Conservation (phyloP, 768 basidiomycete species). For the Rhizopogon vesiculosus region DNA sequence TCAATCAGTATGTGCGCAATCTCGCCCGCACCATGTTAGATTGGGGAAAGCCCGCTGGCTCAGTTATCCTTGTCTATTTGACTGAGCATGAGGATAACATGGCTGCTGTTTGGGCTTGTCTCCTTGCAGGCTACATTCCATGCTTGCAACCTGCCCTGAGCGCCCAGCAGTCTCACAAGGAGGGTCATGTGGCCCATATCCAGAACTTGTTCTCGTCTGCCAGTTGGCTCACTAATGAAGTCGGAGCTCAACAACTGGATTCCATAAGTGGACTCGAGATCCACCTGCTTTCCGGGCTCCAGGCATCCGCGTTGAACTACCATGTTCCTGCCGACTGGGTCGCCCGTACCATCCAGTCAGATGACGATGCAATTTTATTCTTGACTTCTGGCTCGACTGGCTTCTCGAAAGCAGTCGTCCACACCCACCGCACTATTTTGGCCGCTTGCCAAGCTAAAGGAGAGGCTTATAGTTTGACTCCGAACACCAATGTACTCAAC, state of each 20-base stretch:
- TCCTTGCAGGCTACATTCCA: conserved; percentile 3
- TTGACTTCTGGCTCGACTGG: conserved; percentile 33
- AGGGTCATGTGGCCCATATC: conserved; percentile 6
- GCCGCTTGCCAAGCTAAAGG: conserved; percentile 27
- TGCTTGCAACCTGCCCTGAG: conserved; percentile 6
- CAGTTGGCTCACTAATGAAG: conserved; percentile 4
- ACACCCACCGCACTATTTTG: conserved; percentile 29
- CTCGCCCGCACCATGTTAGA: conserved; percentile 4
- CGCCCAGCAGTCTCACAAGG: conserved; percentile 5
- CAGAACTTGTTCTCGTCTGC: conserved; percentile 4
- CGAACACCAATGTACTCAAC: no score
- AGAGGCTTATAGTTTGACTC: conserved; percentile 20
- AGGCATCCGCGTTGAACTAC: background rate
- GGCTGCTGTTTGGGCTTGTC: conserved; percentile 6
- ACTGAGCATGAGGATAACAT: conserved; percentile 8
- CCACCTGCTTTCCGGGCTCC: conserved; percentile 4
- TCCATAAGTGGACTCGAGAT: conserved; percentile 3
- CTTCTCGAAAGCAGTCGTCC: conserved; percentile 28
- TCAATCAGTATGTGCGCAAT: conserved; percentile 6
- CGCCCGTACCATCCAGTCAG: background rate
- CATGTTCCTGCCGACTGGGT: background rate
- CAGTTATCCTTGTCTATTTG: conserved; percentile 3
- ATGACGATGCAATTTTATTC: conserved; percentile 4
- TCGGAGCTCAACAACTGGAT: conserved; percentile 1
- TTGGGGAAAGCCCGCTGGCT: conserved; percentile 2